These are phyloP conservation scores for Amoeboaphelidium occidentale DNA, from an alignment of 371 early-diverging fungal genomes.

Conservation along the genomic window DNA sequence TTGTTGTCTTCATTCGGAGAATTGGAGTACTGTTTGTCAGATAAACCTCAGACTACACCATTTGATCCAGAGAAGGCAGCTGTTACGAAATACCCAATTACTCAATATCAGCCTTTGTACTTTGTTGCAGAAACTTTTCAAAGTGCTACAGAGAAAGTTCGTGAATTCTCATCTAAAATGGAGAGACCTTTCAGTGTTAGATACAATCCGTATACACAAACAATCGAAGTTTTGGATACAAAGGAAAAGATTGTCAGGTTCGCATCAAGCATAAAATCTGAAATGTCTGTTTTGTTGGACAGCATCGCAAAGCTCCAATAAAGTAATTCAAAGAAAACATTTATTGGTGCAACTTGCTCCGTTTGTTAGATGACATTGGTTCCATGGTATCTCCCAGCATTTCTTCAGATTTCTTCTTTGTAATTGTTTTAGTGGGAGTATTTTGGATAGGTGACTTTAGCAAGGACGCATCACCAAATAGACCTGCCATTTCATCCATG, in stretches of 20 bases:
- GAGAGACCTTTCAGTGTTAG: conserved; percentile 66
- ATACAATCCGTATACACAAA: conserved; percentile 73
- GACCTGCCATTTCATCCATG: too few relatives aligned
- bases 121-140: conserved; percentile 85
- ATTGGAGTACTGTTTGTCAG: conserved; percentile 58
- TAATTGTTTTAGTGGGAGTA: too few relatives aligned
- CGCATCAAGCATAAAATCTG: conserved; percentile 42
- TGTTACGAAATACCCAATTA: conserved; percentile 64
- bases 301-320: conserved; percentile 27
- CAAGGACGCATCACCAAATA: too few relatives aligned
- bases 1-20: conserved; percentile 87
- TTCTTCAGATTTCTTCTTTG: too few relatives aligned
- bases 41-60: conserved; percentile 46
- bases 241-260: conserved; percentile 48
- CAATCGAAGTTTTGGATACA: conserved; percentile 63
- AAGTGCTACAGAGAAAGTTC: conserved; percentile 69
- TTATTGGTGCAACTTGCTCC: too few relatives aligned
- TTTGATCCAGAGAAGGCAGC: conserved; percentile 69
- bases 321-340: too few relatives aligned
- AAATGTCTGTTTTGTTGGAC: conserved; percentile 38
- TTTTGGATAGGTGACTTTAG: too few relatives aligned
- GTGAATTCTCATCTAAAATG: conserved; percentile 51
- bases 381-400: too few relatives aligned
- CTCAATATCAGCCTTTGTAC: conserved; percentile 79
- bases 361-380: too few relatives aligned